phyloP scores from a whole-genome alignment of 495 filamentous ascomycete genomes.

The Penicillium bovifimosum region DNA sequence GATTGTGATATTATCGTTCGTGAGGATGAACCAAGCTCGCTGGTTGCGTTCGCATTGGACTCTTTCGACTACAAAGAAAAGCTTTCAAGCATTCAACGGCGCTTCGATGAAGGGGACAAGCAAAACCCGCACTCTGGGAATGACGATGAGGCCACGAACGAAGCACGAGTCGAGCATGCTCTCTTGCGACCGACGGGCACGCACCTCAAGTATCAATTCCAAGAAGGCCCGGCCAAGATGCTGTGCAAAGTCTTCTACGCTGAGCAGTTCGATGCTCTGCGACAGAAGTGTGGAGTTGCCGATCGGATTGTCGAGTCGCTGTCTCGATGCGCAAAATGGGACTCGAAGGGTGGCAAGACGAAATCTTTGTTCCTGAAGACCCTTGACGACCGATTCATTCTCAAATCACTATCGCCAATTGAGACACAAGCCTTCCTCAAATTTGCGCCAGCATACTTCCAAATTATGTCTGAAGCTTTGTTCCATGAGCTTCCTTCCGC shows the following conservation, averaged over 20 bases:
- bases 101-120: conserved; percentile 39
- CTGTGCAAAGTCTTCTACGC: conserved; percentile 97
- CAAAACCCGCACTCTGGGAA: conserved; percentile 12
- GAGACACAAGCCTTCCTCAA: conserved; percentile 91
- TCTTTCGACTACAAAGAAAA: conserved; percentile 81
- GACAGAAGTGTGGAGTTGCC: conserved; percentile 84
- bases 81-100: conserved; percentile 62
- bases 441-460: conserved; percentile 95
- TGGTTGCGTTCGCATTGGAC: conserved; percentile 87
- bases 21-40: conserved; percentile 93
- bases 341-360: conserved; percentile 96
- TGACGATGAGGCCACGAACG: conserved; percentile 42
- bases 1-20: conserved; percentile 97
- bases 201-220: conserved; percentile 91
- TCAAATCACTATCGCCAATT: conserved; percentile 81
- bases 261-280: conserved; percentile 93
- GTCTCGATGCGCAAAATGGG: conserved; percentile 94
- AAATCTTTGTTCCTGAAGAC: conserved; percentile 98
- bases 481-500: conserved; percentile 96
- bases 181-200: conserved; percentile 78
- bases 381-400: conserved; percentile 86
- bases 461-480: conserved; percentile 90
- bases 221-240: conserved; percentile 86
- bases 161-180: conserved; percentile 59
- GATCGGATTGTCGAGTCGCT: conserved; percentile 93